A percentile compares a stretch with the other conserved stretches of the same genome.
Evolutionary conservation across 108 stramenopile species (phyloP).

Genomic region (Nitzschia sp.): DNA sequence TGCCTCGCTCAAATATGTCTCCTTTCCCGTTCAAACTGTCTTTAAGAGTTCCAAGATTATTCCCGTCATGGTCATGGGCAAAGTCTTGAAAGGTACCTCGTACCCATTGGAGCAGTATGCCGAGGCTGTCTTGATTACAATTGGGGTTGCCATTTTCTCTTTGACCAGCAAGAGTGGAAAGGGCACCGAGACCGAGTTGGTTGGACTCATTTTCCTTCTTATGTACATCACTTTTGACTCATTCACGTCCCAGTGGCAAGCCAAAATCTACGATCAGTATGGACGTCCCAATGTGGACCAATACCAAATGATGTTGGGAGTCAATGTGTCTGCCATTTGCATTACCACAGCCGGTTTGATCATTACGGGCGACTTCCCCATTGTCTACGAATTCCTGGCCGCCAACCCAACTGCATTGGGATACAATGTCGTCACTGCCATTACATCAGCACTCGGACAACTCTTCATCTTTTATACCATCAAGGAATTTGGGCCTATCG

Average conservation of each 20-base stretch:
- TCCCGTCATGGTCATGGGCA: slow-evolving; percentile 97
- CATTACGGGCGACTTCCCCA: slow-evolving; percentile 87
- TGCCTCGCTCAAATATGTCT: slow-evolving; percentile 93
- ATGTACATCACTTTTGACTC: slow-evolving; percentile 95
- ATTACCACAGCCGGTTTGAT: slow-evolving; percentile 91
- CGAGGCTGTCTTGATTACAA: slow-evolving; percentile 89
- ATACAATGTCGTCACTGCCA: slow-evolving; percentile 93
- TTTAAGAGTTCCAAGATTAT: slow-evolving; percentile 98
- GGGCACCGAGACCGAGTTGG: slow-evolving; percentile 65
- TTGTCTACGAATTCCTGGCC: slow-evolving; percentile 85
- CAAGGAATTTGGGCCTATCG: slow-evolving; percentile 97
- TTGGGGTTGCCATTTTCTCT: slow-evolving; percentile 90
- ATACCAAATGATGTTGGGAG: slow-evolving; percentile 99
- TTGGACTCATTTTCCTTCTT: slow-evolving; percentile 90
- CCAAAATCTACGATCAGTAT: slow-evolving; percentile 92
- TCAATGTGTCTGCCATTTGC: slow-evolving; percentile 92
- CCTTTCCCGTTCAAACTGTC: slow-evolving; percentile 97
- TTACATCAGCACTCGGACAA: slow-evolving; percentile 93
- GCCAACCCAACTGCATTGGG: slow-evolving; percentile 79
- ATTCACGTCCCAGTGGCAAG: slow-evolving; percentile 99
- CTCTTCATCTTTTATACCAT: slow-evolving; percentile 97
- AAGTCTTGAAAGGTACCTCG: slow-evolving; percentile 75
- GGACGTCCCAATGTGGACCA: slow-evolving; percentile 83
- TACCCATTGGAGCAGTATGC: slow-evolving; percentile 88
- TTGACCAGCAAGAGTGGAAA: slow-evolving; percentile 63